phyloP scores from a whole-genome alignment of 495 filamentous ascomycete species.

The Xylaria venustula region DNA sequence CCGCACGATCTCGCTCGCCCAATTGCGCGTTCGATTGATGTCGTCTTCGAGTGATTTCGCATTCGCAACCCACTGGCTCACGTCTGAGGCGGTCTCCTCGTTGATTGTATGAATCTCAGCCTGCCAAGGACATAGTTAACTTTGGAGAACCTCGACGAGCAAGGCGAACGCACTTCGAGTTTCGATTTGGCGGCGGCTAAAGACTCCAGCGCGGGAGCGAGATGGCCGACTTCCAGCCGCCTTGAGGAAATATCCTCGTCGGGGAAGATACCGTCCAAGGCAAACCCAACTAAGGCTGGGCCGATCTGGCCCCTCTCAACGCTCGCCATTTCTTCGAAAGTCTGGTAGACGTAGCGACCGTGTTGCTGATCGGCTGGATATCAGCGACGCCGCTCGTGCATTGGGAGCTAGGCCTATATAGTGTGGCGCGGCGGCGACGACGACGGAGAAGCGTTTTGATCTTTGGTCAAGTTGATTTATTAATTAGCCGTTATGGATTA shows the following conservation, averaged over 20 bases:
- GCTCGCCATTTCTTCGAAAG: slow-evolving; percentile 20
- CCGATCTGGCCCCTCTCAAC: slow-evolving; percentile 45
- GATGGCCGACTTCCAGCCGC: slow-evolving; percentile 53
- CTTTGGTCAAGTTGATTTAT: no score
- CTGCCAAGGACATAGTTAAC: slow-evolving; percentile 36
- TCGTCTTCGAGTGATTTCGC: slow-evolving; percentile 81
- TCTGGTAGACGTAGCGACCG: neutral
- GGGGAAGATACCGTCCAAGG: slow-evolving; percentile 69
- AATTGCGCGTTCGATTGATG: slow-evolving; percentile 67
- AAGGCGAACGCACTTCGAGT: slow-evolving; percentile 56
- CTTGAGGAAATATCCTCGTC: slow-evolving; percentile 70
- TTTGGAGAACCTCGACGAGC: neutral
- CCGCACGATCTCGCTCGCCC: slow-evolving; percentile 72
- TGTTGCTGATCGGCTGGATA: neutral
- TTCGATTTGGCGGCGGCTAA: slow-evolving; percentile 64
- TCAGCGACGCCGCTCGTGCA: neutral
- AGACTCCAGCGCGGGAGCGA: slow-evolving; percentile 62
- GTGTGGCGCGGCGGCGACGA: no score
- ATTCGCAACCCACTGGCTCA: slow-evolving; percentile 80
- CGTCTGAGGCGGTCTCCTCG: slow-evolving; percentile 69
- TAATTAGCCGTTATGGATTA: no score
- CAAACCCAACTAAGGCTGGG: slow-evolving; percentile 68
- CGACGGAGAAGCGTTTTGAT: no score
- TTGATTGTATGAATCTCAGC: slow-evolving; percentile 70
- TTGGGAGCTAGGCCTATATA: neutral